phyloP scores from a whole-genome alignment of 2,329 filamentous ascomycete genomes.

The Lithohypha guttulata region DNA sequence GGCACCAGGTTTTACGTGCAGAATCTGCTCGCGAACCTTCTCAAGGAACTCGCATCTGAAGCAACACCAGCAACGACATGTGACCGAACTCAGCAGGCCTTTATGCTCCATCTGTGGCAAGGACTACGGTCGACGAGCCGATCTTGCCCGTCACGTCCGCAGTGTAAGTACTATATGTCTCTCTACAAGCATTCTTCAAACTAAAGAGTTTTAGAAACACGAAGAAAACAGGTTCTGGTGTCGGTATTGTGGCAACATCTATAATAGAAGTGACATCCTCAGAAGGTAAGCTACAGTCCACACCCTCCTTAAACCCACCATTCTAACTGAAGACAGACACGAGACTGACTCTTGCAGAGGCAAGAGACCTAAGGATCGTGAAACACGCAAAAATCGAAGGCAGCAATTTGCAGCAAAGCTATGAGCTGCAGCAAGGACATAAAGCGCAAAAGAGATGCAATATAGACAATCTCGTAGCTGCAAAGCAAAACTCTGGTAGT shows the following conservation, averaged over 20 bases:
- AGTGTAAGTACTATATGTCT: neutral
- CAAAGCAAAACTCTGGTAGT: too few species aligned
- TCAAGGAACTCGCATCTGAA: neutral
- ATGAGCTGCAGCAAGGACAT: too few species aligned
- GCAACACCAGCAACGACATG: constrained; percentile 3
- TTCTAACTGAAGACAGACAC: neutral
- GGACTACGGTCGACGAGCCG: constrained; percentile 4
- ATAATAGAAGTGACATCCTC: constrained; percentile 5
- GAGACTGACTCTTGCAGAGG: constrained; percentile 1
- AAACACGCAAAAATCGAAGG: too few species aligned
- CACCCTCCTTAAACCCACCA: too few species aligned
- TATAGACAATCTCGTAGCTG: too few species aligned
- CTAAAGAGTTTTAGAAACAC: neutral
- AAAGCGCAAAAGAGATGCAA: too few species aligned
- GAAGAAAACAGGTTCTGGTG: neutral
- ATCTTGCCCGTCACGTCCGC: constrained; percentile 7
- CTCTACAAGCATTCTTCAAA: neutral
- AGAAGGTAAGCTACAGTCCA: neutral
- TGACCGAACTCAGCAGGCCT: neutral
- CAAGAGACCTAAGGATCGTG: too few species aligned
- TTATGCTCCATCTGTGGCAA: constrained; percentile 5
- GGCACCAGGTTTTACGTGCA: too few species aligned
- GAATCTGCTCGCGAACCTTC: neutral
- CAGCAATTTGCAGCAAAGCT: too few species aligned
- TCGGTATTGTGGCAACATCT: neutral